These are phyloP conservation scores for Myriosclerotinia scirpicola DNA, from an alignment of 2,329 filamentous ascomycete species.

Conservation along the genomic window DNA sequence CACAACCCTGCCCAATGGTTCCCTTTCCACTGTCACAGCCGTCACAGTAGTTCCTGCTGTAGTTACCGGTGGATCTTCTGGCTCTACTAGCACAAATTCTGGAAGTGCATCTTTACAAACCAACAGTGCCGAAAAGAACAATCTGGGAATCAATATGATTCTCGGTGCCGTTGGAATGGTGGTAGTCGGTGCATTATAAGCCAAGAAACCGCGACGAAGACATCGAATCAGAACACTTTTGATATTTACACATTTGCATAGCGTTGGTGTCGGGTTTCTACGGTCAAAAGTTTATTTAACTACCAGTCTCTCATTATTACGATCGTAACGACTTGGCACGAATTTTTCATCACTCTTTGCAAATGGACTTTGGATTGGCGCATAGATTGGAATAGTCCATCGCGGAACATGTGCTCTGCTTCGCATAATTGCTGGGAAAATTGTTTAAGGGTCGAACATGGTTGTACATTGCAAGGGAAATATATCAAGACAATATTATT, in stretches of 20 bases:
- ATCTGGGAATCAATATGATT: constrained; percentile 29
- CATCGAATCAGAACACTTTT: constrained; percentile 18
- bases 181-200: constrained; percentile 31
- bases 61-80: constrained; percentile 27
- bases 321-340: constrained; percentile 24
- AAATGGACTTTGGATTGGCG: constrained; percentile 21
- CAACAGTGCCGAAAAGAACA: constrained; percentile 27
- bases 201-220: constrained; percentile 2
- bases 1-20: constrained; percentile 35
- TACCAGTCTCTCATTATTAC: constrained; percentile 24
- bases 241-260: constrained; percentile 26
- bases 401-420: constrained; percentile 17
- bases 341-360: constrained; percentile 19
- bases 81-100: constrained; percentile 24
- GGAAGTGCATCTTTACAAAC: constrained; percentile 35
- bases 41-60: constrained; percentile 35
- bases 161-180: constrained; percentile 33
- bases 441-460: neutral
- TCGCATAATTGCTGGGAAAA: constrained; percentile 16
- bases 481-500: neutral
- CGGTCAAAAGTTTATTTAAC: constrained; percentile 22
- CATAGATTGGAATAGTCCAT: constrained; percentile 22
- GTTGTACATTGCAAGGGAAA: neutral
- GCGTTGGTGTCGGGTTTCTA: constrained; percentile 20
- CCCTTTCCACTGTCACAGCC: constrained; percentile 32